These are phyloP conservation scores for Cryphonectria parasitica DNA, from an alignment of 2,329 filamentous ascomycete species.

Conservation along the genomic window DNA sequence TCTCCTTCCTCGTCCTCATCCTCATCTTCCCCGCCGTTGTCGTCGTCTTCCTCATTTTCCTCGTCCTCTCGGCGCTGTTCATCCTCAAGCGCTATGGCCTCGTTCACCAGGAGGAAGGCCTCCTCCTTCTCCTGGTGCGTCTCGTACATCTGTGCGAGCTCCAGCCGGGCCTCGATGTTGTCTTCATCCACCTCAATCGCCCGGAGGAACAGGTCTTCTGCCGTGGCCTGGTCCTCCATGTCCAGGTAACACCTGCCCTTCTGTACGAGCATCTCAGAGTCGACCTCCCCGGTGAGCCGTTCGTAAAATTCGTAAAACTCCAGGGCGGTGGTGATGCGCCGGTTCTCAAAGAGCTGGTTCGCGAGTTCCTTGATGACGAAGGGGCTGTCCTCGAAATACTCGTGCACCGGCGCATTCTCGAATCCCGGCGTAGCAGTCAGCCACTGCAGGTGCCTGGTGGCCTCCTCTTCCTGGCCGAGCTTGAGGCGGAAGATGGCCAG, in stretches of 20 bases:
- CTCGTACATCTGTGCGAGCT: slow-evolving; percentile 85
- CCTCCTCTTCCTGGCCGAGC: slow-evolving; percentile 70
- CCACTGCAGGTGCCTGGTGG: slow-evolving; percentile 72
- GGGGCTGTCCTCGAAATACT: slow-evolving; percentile 66
- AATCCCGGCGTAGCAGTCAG: slow-evolving; percentile 58
- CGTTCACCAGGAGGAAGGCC: slow-evolving; percentile 75
- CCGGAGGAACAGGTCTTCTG: slow-evolving; percentile 76
- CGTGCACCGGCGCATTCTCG: slow-evolving; percentile 53
- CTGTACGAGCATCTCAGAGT: slow-evolving; percentile 57
- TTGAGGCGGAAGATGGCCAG: slow-evolving; percentile 82
- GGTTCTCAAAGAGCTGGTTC: slow-evolving; percentile 48
- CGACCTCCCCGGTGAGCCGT: slow-evolving; percentile 50
- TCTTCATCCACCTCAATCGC: slow-evolving; percentile 73
- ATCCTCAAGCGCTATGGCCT: slow-evolving; percentile 70
- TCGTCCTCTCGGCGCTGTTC: slow-evolving; percentile 40
- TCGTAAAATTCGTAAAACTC: slow-evolving; percentile 61
- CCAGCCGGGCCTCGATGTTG: slow-evolving; percentile 75
- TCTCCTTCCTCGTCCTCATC: slow-evolving; percentile 33
- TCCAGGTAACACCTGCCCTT: slow-evolving; percentile 72
- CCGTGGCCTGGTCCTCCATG: slow-evolving; percentile 65
- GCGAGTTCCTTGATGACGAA: slow-evolving; percentile 77
- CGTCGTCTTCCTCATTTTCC: slow-evolving; percentile 33
- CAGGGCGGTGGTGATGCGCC: slow-evolving; percentile 48
- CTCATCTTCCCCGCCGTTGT: slow-evolving; percentile 31
- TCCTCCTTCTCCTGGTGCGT: slow-evolving; percentile 72